Conservation (phyloP, 2,329 filamentous ascomycete genomes). For the Venturia pyrina region DNA sequence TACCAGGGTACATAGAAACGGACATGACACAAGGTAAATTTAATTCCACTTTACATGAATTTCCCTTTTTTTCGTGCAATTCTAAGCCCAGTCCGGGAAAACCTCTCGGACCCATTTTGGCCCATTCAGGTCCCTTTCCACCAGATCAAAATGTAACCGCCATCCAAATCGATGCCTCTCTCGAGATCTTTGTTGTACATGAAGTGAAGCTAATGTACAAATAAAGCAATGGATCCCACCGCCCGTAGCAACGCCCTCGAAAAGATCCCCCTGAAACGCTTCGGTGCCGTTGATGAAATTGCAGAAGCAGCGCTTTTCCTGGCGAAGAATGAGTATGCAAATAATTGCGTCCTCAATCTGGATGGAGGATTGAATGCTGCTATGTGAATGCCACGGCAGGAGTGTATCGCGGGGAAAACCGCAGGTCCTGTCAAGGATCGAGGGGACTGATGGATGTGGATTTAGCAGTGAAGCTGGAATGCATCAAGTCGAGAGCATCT, state of each 20-base stretch:
- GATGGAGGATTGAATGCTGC: conserved; percentile 72
- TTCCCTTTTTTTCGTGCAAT: neutral
- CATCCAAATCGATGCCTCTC: neutral
- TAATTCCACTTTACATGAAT: neutral
- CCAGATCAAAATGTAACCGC: neutral
- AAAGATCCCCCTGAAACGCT: conserved; percentile 49
- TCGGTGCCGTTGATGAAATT: conserved; percentile 61
- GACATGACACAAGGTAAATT: conserved; percentile 63
- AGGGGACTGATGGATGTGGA: neutral
- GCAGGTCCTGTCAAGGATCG: neutral
- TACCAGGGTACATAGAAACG: conserved; percentile 76
- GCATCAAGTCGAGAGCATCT: neutral
- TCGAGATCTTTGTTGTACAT: neutral
- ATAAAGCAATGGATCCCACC: conserved; percentile 20
- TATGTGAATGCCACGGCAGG: conserved; percentile 13
- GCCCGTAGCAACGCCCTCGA: neutral
- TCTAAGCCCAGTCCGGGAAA: neutral
- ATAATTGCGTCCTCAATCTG: conserved; percentile 77
- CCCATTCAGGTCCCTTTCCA: neutral
- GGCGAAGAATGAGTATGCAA: conserved; percentile 68
- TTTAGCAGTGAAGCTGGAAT: neutral
- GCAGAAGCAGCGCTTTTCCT: conserved; percentile 77
- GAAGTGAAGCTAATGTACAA: neutral
- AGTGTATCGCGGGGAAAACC: neutral
- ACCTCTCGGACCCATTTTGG: neutral